Percentiles rank a stretch among this genome's conserved stretches.
These are phyloP conservation scores for Saccharomycopsis olivae DNA, from an alignment of 805 yeast genomes.

Conservation along the genomic window DNA sequence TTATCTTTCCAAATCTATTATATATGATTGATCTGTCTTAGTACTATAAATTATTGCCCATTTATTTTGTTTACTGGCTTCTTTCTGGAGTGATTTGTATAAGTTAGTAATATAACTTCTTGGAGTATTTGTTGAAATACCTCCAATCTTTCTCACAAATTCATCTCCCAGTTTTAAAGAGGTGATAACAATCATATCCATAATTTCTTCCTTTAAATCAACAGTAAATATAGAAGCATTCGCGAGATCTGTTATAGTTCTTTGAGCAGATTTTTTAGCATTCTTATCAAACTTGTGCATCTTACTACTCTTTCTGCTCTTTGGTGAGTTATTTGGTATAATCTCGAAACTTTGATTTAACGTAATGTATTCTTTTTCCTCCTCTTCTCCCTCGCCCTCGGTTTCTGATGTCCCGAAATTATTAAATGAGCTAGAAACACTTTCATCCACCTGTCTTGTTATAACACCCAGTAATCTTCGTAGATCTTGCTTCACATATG, in stretches of 20 bases:
- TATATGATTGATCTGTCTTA: conserved; percentile 61
- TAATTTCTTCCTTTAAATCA: conserved; percentile 72
- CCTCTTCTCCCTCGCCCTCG: conserved; percentile 23
- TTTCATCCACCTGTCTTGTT: background rate
- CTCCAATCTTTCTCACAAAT: conserved; percentile 70
- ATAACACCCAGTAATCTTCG: too few species aligned
- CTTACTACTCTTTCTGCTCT: conserved; percentile 66
- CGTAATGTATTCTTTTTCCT: conserved; percentile 19
- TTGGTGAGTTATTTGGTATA: conserved; percentile 72
- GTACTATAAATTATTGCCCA: conserved; percentile 73
- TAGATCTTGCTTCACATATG: background rate
- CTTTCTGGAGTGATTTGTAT: conserved; percentile 62
- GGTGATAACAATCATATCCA: conserved; percentile 73
- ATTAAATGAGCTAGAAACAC: background rate
- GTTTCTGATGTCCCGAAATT: conserved; percentile 21
- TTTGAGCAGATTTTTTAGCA: conserved; percentile 49
- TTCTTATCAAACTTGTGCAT: conserved; percentile 71
- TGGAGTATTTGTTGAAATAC: conserved; percentile 69
- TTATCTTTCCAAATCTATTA: conserved; percentile 55
- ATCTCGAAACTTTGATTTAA: conserved; percentile 11
- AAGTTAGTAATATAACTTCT: conserved; percentile 70
- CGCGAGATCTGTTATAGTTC: conserved; percentile 43
- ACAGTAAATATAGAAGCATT: conserved; percentile 67
- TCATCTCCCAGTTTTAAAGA: conserved; percentile 71
- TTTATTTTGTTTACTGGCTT: conserved; percentile 56